phyloP scores from a whole-genome alignment of 1,284 basidiomycete genomes.

The Leccinum solheimii region DNA sequence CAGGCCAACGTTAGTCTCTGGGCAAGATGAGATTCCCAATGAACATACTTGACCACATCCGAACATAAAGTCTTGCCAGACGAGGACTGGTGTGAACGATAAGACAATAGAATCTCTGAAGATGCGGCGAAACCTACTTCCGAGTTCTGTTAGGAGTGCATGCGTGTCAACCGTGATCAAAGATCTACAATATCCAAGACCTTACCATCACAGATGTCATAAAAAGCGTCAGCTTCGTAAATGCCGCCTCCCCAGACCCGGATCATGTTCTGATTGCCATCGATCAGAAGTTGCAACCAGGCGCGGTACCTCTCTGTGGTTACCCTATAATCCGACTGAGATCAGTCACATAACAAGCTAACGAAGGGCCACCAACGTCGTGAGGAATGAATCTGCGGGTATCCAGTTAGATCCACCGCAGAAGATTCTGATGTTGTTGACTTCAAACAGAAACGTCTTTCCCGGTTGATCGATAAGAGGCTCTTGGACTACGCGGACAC shows the following conservation, averaged over 20 bases:
- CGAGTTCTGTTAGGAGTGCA: slow-evolving; percentile 50
- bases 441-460: slow-evolving; percentile 82
- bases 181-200: not conserved
- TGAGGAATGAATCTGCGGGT: slow-evolving; percentile 85
- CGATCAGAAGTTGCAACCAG: slow-evolving; percentile 73
- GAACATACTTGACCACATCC: slow-evolving; percentile 69
- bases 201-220: slow-evolving; percentile 76
- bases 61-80: slow-evolving; percentile 91
- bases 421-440: slow-evolving; percentile 87
- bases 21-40: slow-evolving; percentile 8
- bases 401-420: slow-evolving; percentile 94
- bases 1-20: slow-evolving; percentile 1
- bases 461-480: slow-evolving; percentile 71
- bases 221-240: slow-evolving; percentile 78
- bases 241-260: slow-evolving; percentile 86
- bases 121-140: slow-evolving; percentile 48
- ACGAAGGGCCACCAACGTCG: slow-evolving; percentile 51
- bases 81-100: slow-evolving; percentile 54
- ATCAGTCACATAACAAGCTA: slow-evolving; percentile 4
- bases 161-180: slow-evolving; percentile 1
- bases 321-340: slow-evolving; percentile 38
- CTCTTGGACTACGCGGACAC: slow-evolving; percentile 74
- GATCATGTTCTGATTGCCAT: slow-evolving; percentile 85
- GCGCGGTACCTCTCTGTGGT: slow-evolving; percentile 59
- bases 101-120: not conserved